Evolutionary conservation across 306 rosid genomes (phyloP), one percentile per base, ranked within the genome.

Genomic region (Fagus crenata): DNA sequence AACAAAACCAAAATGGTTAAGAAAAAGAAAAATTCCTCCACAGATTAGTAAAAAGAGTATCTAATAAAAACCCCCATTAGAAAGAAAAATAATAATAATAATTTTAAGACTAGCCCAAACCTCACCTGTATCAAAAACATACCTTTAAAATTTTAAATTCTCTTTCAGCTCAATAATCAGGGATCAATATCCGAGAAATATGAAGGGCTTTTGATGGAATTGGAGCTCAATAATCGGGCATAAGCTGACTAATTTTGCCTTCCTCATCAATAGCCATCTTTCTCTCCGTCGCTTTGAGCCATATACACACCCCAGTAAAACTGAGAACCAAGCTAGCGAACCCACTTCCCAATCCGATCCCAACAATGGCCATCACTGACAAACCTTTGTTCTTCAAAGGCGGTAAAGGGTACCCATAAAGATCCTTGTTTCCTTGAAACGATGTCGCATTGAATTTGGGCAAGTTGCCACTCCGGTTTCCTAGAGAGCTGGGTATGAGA

Each of bases 331-430:
- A 78, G 68, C 99, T 95, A 0, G 93, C 96, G 0, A 95, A 73
- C 2, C 99, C 99, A 81, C 99, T 95, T 49, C 99, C 99, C 28
- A 95, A 79, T 15, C 99, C 99, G 75, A 95, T 95, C 77, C 96
- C 97, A 55, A 92, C 99, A 83, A 95, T 92, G 77, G 97, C 93
- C 77, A 93, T 49, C n/a, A 93, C 75, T 0, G 98, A 95, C 32
- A 95, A 73, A 2, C 97, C 97, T 43, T 81, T 89, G 65, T 36
- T 86, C 81, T 72, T 87, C 6, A 84, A 3, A 1, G 92, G 91
- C 9, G 97, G 89, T 80, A 95, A 78, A 51, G 98, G 97, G 79
- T 88, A 95, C 12, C 97, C 98, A 67, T 95, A 95, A 15, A 95
- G 97, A 81, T 88, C 98, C 87, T 89, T 90, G 18, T 95, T 95